Evolutionary conservation across 108 stramenopile species (phyloP).

Genomic region (Skeletonema tropicum): DNA sequence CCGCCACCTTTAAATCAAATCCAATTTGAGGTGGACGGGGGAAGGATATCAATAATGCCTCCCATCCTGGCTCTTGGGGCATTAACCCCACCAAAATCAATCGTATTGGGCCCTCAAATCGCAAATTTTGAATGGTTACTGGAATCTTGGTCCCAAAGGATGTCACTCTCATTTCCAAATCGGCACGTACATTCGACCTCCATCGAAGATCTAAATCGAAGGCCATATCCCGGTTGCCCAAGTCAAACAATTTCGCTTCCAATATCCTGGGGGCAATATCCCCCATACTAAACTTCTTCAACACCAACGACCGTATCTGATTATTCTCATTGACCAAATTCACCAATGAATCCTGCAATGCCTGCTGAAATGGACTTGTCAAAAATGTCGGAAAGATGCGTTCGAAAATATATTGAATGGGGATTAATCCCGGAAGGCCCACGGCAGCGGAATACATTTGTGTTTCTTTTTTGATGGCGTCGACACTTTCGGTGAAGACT

Average conservation of each 20-base stretch:
- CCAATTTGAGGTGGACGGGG: conserved; percentile 51
- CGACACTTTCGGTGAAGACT: conserved; percentile 57
- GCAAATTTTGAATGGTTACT: conserved; percentile 54
- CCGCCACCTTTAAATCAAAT: conserved; percentile 55
- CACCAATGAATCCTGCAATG: conserved; percentile 37
- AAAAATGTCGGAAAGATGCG: conserved; percentile 52
- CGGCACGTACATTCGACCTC: conserved; percentile 39
- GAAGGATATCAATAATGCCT: conserved; percentile 54
- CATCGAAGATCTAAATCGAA: conserved; percentile 49
- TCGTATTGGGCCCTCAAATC: conserved; percentile 56
- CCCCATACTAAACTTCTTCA: conserved; percentile 50
- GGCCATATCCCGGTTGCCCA: conserved; percentile 50
- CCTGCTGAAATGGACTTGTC: conserved; percentile 42
- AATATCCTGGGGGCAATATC: conserved; percentile 39
- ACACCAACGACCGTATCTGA: conserved; percentile 39
- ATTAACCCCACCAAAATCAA: conserved; percentile 49
- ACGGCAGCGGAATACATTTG: conserved; percentile 46
- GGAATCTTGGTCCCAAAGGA: conserved; percentile 42
- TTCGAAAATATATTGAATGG: conserved; percentile 62
- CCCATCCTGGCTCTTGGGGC: conserved; percentile 49
- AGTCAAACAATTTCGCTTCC: conserved; percentile 57
- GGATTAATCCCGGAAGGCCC: conserved; percentile 51
- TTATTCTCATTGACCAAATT: conserved; percentile 41
- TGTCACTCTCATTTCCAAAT: conserved; percentile 39
- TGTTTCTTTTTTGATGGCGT: conserved; percentile 59